Base-by-base conservation (phyloP, 805 yeast species). In the Wickerhamomyces kurtzmanii region DNA sequence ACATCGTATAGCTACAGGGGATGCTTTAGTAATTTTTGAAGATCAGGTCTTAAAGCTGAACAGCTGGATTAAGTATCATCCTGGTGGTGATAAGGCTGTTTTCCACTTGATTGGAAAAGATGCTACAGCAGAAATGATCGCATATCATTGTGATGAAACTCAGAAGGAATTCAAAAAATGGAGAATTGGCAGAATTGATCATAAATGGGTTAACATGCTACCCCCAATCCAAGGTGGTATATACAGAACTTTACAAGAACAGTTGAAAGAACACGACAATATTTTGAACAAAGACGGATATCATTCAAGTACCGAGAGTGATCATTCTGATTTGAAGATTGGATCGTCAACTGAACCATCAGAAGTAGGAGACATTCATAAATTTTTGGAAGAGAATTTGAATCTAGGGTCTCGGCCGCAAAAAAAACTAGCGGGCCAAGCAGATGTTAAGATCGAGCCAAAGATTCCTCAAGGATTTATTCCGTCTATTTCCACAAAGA, bases 151-250 rank as follows among this genome's bases (percentile, higher is more conserved):
- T 24, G 71, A 63, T 9, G 79, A 71, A 27, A 69, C 91, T 0
- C 55, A 67, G 7, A 26, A 34, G 3, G 51, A 53, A 0, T 78
- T 82, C 49, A 43, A 47, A n/a, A 62, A 53, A 22, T 86, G 69
- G 68, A 66, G 57, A 31, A 65, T 85, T 10, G 96, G 95, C 2
- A 47, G 42, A 9, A 71, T 84, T 6, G 72, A 75, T 31, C 51
- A 60, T 32, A 57, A 58, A 8, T 85, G 95, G 95, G 60, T 59
- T 29, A 80, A 82, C 51, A 53, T 85, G 49, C 48, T 81, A 19
- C 95, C 96, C 4, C 96, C 96, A 2, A 82, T 85, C 37, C 94
- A 84, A 53, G 94, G 94, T 10, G 94, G 84, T 1, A 34, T 32
- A 15, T 75, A 57, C 44, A 44, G 58, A 13, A 40, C 49, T 2